phyloP scores from a whole-genome alignment of 2,329 filamentous ascomycete genomes.

The Colletotrichum paranaense region DNA sequence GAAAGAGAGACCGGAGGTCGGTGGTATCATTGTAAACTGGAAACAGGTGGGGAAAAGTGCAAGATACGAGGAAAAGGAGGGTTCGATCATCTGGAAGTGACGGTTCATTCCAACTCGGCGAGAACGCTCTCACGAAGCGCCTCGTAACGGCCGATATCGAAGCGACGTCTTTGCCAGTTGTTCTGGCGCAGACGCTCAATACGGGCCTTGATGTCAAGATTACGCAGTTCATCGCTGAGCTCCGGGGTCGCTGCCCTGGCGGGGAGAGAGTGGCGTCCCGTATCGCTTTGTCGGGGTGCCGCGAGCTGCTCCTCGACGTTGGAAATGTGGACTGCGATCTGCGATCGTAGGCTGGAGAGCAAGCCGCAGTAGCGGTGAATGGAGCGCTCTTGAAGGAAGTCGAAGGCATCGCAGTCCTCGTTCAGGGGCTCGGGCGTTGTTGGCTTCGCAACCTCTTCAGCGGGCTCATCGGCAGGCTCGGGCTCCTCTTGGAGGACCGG shows the following conservation, averaged over 20 bases:
- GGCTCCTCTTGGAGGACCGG: conserved; percentile 34
- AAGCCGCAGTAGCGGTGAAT: conserved; percentile 62
- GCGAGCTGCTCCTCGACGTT: conserved; percentile 56
- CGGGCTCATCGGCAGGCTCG: conserved; percentile 37
- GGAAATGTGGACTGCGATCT: conserved; percentile 60
- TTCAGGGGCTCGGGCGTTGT: conserved; percentile 32
- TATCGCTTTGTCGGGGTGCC: conserved; percentile 32
- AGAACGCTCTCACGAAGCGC: conserved; percentile 62
- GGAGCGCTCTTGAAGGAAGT: conserved; percentile 55
- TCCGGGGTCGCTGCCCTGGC: conserved; percentile 28
- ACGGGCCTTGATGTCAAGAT: conserved; percentile 58
- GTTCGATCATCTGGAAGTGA: conserved; percentile 16
- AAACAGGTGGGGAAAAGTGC: background rate
- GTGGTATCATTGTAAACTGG: conserved; percentile 28
- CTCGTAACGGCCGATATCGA: conserved; percentile 65
- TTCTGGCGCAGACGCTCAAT: conserved; percentile 65
- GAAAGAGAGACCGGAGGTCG: background rate
- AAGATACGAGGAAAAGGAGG: background rate
- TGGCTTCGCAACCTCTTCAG: conserved; percentile 38
- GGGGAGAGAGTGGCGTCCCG: conserved; percentile 35
- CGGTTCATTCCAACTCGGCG: conserved; percentile 56
- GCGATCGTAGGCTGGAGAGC: conserved; percentile 58
- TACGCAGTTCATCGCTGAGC: conserved; percentile 48
- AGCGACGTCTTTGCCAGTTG: conserved; percentile 67
- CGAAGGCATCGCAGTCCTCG: conserved; percentile 37